Evolutionary conservation across 306 rosid species (phyloP).

Genomic region (Canavalia ensiformis): DNA sequence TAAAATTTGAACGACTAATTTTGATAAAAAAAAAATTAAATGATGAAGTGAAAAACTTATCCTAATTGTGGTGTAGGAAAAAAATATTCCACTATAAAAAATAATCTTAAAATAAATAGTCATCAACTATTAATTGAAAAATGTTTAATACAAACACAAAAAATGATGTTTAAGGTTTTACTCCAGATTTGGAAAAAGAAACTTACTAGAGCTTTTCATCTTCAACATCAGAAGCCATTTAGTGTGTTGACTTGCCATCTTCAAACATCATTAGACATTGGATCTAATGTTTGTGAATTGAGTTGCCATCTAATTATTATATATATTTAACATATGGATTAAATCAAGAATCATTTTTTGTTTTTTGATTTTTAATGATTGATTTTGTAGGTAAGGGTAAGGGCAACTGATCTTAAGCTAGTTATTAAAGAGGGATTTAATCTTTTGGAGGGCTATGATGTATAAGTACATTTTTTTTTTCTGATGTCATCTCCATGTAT

Average conservation of each 20-base stretch:
- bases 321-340: slow-evolving; percentile 34
- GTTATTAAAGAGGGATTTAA: slow-evolving; percentile 68
- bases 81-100: too few species aligned
- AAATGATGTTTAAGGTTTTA: neutral
- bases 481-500: slow-evolving; percentile 58
- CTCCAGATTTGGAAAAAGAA: neutral
- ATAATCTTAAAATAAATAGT: too few species aligned
- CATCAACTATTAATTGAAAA: too few species aligned
- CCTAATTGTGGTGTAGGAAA: too few species aligned
- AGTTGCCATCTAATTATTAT: slow-evolving; percentile 30
- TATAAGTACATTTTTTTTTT: slow-evolving; percentile 93
- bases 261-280: neutral
- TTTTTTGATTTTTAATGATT: slow-evolving; percentile 39
- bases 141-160: too few species aligned
- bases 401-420: slow-evolving; percentile 80
- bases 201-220: neutral
- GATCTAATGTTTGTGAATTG: slow-evolving; percentile 30
- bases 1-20: too few species aligned
- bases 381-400: slow-evolving; percentile 78
- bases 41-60: too few species aligned
- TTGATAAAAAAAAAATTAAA: too few species aligned
- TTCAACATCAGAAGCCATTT: neutral
- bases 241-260: too few species aligned
- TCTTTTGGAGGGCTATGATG: slow-evolving; percentile 89
- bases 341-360: slow-evolving; percentile 39